These are phyloP conservation scores for Trichoderma parareesei DNA, from an alignment of 495 filamentous ascomycete genomes.

Conservation along the genomic window DNA sequence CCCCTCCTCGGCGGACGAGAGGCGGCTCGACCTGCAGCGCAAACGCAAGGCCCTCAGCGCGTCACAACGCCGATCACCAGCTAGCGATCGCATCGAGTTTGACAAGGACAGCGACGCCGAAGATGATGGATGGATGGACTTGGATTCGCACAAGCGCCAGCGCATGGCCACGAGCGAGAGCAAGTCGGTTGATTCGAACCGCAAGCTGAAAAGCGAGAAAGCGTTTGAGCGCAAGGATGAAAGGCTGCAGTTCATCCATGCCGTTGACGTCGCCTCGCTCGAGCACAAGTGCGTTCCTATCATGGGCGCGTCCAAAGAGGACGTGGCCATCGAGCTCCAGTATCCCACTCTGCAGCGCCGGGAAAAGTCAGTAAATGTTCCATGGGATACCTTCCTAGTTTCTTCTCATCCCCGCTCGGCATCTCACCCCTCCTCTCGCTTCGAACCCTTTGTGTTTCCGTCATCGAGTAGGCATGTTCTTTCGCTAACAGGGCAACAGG, in stretches of 20 bases:
- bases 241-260: conserved; percentile 51
- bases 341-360: conserved; percentile 64
- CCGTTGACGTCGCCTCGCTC: conserved; percentile 54
- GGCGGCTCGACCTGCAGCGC: conserved; percentile 21
- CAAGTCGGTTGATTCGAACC: conserved; percentile 44
- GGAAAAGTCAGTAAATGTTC: conserved; percentile 47
- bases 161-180: conserved; percentile 17
- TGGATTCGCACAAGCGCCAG: conserved; percentile 27
- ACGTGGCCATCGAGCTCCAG: conserved; percentile 52
- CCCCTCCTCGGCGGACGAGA: conserved; percentile 28
- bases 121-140: conserved; percentile 26
- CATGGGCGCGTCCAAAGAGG: conserved; percentile 36
- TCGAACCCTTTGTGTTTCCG: background rate
- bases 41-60: conserved; percentile 17
- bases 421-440: background rate
- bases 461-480: background rate
- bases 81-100: conserved; percentile 21
- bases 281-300: conserved; percentile 40
- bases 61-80: conserved; percentile 18
- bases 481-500: conserved; percentile 30
- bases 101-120: conserved; percentile 26
- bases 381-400: too few species aligned
- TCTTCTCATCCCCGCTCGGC: background rate
- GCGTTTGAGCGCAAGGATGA: conserved; percentile 49
- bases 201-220: conserved; percentile 51